phyloP scores from a whole-genome alignment of 2,329 filamentous ascomycete genomes.

The Trichoderma sp. region DNA sequence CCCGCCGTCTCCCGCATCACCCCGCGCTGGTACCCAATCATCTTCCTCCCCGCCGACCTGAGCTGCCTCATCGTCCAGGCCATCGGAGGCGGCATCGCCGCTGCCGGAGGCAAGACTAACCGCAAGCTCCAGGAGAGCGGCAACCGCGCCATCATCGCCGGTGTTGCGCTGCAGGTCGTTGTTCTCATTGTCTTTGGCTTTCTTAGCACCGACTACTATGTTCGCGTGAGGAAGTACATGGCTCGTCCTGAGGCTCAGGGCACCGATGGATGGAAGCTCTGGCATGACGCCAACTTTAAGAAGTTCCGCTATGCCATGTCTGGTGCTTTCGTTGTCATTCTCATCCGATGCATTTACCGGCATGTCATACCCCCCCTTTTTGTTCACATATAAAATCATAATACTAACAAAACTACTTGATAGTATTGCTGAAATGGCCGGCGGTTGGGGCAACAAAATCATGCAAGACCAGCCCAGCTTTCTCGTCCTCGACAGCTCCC shows the following conservation, averaged over 20 bases:
- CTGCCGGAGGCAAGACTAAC: slow-evolving; percentile 44
- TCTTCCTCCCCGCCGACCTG: slow-evolving; percentile 60
- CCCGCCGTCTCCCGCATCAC: slow-evolving; percentile 51
- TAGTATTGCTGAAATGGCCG: slow-evolving; percentile 62
- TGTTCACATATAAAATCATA: background rate
- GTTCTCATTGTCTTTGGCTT: slow-evolving; percentile 48
- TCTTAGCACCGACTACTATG: slow-evolving; percentile 45
- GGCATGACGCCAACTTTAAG: slow-evolving; percentile 44
- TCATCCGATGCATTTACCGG: slow-evolving; percentile 56
- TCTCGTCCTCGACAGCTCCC: slow-evolving; percentile 53
- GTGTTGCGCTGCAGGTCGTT: slow-evolving; percentile 53
- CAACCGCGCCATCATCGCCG: slow-evolving; percentile 53
- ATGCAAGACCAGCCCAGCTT: slow-evolving; percentile 63
- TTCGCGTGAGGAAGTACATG: slow-evolving; percentile 43
- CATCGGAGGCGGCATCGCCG: slow-evolving; percentile 56
- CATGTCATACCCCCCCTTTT: slow-evolving; percentile 30
- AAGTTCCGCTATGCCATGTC: slow-evolving; percentile 45
- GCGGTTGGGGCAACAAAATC: slow-evolving; percentile 61
- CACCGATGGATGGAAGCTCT: slow-evolving; percentile 37
- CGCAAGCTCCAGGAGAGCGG: slow-evolving; percentile 42
- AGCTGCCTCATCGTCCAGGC: slow-evolving; percentile 59
- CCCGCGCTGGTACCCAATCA: slow-evolving; percentile 51
- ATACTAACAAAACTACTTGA: background rate
- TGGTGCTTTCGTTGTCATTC: slow-evolving; percentile 45
- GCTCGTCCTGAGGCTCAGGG: slow-evolving; percentile 28